Conservation (phyloP, 345 rosid genomes). For the Cardamine resedifolia region DNA sequence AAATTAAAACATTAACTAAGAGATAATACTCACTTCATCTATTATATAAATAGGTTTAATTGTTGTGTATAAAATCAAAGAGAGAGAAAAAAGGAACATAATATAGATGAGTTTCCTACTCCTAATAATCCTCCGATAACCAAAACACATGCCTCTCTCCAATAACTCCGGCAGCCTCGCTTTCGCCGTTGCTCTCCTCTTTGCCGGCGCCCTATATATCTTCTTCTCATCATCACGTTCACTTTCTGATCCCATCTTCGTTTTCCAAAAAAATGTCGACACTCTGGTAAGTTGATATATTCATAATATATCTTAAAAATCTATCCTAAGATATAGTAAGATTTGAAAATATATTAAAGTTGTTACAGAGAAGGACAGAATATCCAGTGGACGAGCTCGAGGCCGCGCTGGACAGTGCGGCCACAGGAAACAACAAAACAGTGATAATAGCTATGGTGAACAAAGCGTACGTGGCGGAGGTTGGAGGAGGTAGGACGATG, state of each 20-base stretch:
- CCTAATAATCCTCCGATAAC: slow-evolving; percentile 16
- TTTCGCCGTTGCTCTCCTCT: slow-evolving; percentile 36
- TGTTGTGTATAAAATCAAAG: not conserved
- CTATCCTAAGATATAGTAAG: slow-evolving; percentile 7
- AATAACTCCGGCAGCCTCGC: slow-evolving; percentile 20
- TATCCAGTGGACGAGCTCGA: slow-evolving; percentile 51
- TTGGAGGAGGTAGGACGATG: slow-evolving; percentile 48
- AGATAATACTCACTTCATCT: too few species aligned
- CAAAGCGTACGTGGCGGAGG: slow-evolving; percentile 64
- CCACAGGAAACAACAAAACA: slow-evolving; percentile 58
- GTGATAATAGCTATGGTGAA: slow-evolving; percentile 66
- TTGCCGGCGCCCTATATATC: slow-evolving; percentile 43
- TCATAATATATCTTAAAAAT: not conserved
- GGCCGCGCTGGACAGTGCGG: slow-evolving; percentile 46
- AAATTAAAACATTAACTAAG: too few species aligned
- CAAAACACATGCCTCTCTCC: slow-evolving; percentile 37
- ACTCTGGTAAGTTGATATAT: slow-evolving; percentile 35
- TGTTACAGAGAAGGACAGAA: not conserved
- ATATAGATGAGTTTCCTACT: slow-evolving; percentile 12
- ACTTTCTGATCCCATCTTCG: slow-evolving; percentile 23
- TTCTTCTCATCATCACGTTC: slow-evolving; percentile 34
- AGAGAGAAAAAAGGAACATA: not conserved
- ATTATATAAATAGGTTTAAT: too few species aligned
- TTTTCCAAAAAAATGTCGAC: not conserved
- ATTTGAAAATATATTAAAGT: not conserved